phyloP scores from a whole-genome alignment of 192 early-diverging fungal species.

The Physocladia obscura region DNA sequence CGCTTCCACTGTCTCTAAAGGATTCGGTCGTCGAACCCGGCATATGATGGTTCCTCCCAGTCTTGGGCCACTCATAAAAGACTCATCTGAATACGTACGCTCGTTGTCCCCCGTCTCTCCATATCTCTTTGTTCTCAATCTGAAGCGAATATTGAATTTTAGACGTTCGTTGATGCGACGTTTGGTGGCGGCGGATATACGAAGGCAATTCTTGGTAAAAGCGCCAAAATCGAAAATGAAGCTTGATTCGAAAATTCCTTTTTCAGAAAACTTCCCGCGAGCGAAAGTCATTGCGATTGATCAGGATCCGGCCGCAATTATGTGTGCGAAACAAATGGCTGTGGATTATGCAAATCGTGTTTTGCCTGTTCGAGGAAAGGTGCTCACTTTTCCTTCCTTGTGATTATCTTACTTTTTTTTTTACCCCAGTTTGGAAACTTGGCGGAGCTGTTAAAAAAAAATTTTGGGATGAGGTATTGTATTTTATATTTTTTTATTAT shows the following conservation, averaged over 20 bases:
- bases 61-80: no score
- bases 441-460: constrained; percentile 29
- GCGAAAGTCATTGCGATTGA: constrained; percentile 70
- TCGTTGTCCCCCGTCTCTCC: neutral
- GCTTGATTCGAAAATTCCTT: neutral
- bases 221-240: constrained; percentile 7
- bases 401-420: neutral
- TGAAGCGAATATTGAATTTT: neutral
- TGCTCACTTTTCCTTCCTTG: neutral
- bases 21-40: no score
- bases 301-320: constrained; percentile 66
- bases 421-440: constrained; percentile 59
- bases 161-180: constrained; percentile 66
- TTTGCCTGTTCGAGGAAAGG: constrained; percentile 51
- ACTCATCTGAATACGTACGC: neutral
- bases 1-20: neutral
- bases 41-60: no score
- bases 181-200: constrained; percentile 79
- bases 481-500: neutral
- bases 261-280: constrained; percentile 28
- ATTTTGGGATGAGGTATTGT: constrained; percentile 24
- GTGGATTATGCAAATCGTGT: constrained; percentile 49
- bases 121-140: neutral
- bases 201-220: constrained; percentile 57
- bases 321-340: constrained; percentile 53